phyloP scores from a whole-genome alignment of 2,329 filamentous ascomycete species.

The Pyricularia sp. region DNA sequence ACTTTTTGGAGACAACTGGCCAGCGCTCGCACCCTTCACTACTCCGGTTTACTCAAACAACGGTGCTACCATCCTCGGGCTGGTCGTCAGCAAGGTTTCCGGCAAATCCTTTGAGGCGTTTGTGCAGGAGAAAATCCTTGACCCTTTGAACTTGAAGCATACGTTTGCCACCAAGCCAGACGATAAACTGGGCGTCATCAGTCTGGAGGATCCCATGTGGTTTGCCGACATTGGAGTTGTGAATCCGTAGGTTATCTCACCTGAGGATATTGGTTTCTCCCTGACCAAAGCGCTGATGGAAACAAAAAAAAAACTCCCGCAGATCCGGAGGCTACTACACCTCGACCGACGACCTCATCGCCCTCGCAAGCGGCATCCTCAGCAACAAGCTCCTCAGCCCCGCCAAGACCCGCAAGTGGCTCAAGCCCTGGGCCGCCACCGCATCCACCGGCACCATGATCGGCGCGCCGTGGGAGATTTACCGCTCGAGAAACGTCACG shows the following conservation, averaged over 20 bases:
- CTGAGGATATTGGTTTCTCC: too few relatives aligned
- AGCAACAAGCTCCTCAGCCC: constrained; percentile 28
- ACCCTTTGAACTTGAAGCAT: constrained; percentile 29
- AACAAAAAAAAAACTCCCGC: too few relatives aligned
- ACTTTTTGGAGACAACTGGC: constrained; percentile 21
- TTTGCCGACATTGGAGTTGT: constrained; percentile 23
- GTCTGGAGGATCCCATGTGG: constrained; percentile 22
- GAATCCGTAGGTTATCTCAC: constrained; percentile 19
- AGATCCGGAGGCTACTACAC: constrained; percentile 6
- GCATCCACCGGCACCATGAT: constrained; percentile 26
- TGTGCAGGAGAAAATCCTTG: constrained; percentile 27
- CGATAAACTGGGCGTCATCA: constrained; percentile 23
- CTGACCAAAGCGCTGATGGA: too few relatives aligned
- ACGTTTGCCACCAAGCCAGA: constrained; percentile 26
- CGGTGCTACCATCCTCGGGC: constrained; percentile 32
- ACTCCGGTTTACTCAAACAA: constrained; percentile 40
- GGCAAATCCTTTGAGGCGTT: constrained; percentile 28
- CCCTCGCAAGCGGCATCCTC: constrained; percentile 31
- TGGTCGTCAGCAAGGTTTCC: constrained; percentile 33
- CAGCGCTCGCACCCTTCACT: constrained; percentile 31
- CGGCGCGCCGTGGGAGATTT: constrained; percentile 39
- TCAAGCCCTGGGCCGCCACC: constrained; percentile 31
- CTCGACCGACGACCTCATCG: constrained; percentile 24
- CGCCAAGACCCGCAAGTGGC: constrained; percentile 30
- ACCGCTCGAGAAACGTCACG: constrained; percentile 25